Evolutionary conservation across 139 green algal species (phyloP).

Genomic region (Chlorella sp.): DNA sequence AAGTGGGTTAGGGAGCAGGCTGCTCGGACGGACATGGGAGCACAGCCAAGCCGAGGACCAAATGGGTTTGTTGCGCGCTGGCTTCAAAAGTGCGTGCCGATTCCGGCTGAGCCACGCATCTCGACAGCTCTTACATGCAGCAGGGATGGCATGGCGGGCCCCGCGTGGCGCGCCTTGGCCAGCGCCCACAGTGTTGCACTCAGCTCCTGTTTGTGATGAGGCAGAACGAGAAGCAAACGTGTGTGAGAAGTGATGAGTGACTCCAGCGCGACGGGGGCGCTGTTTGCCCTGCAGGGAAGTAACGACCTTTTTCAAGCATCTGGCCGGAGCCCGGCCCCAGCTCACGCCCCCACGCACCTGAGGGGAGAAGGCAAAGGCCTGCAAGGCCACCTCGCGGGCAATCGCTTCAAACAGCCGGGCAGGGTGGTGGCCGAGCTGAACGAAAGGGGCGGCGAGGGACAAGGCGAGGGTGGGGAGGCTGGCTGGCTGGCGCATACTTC

Average conservation of each 20-base stretch:
- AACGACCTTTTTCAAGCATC: not conserved
- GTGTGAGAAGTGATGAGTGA: not conserved
- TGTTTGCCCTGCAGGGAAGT: too few relatives aligned
- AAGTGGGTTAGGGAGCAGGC: not conserved
- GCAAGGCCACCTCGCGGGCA: not conserved
- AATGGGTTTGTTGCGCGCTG: too few relatives aligned
- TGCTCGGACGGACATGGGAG: not conserved
- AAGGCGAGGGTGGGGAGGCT: too few relatives aligned
- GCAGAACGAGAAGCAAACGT: not conserved
- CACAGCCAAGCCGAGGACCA: too few relatives aligned
- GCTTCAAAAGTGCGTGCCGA: too few relatives aligned
- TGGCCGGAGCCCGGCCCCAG: not conserved
- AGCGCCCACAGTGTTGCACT: constrained; percentile 41
- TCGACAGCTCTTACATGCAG: constrained; percentile 11
- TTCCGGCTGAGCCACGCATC: too few relatives aligned
- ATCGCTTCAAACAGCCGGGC: not conserved
- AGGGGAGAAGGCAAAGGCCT: constrained; percentile 16
- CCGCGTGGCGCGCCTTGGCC: not conserved
- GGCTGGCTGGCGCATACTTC: too few relatives aligned
- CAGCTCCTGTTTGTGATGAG: constrained; percentile 15
- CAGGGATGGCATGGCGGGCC: not conserved
- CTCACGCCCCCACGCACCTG: not conserved
- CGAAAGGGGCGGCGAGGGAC: too few relatives aligned
- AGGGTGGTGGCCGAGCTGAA: constrained; percentile 15
- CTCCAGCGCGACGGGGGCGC: too few relatives aligned